These are phyloP conservation scores for Penicillium sp. DNA, from an alignment of 2,329 filamentous ascomycete species.

Conservation along the genomic window DNA sequence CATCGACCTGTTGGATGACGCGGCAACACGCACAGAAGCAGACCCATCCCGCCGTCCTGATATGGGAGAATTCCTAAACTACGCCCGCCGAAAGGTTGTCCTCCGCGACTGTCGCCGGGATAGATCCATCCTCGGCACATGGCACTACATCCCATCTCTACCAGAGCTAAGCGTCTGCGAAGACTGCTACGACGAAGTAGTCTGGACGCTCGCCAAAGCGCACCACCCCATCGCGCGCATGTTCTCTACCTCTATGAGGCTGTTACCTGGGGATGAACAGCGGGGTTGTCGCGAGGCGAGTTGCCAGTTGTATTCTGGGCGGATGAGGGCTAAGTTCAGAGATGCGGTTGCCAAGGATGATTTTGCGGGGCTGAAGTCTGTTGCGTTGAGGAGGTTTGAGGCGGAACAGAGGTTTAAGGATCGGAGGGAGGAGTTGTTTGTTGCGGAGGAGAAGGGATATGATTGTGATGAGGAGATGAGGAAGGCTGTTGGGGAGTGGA, in stretches of 20 bases:
- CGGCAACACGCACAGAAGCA: conserved; percentile 43
- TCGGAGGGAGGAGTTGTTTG: conserved; percentile 51
- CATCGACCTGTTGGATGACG: conserved; percentile 53
- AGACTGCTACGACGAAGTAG: conserved; percentile 76
- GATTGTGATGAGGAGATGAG: conserved; percentile 46
- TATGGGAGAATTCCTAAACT: conserved; percentile 58
- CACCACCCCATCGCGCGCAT: conserved; percentile 57
- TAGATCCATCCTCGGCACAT: conserved; percentile 59
- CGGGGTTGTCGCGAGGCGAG: conserved; percentile 39
- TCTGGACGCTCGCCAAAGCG: conserved; percentile 62
- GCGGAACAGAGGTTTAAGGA: conserved; percentile 58
- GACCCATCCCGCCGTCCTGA: conserved; percentile 44
- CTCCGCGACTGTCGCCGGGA: conserved; percentile 63
- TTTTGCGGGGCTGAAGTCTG: conserved; percentile 59
- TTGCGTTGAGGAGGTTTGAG: conserved; percentile 54
- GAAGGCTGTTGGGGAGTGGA: conserved; percentile 51
- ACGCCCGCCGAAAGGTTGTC: conserved; percentile 56
- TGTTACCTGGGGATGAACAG: conserved; percentile 50
- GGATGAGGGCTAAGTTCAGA: conserved; percentile 71
- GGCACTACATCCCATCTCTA: conserved; percentile 72
- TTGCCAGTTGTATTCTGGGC: conserved; percentile 75
- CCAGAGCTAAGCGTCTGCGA: conserved; percentile 79
- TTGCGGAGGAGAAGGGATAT: conserved; percentile 58
- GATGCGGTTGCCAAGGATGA: conserved; percentile 64
- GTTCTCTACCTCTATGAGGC: conserved; percentile 60